phyloP scores from a whole-genome alignment of 169 alveolate species.

The Cryptosporidium ubiquitum region DNA sequence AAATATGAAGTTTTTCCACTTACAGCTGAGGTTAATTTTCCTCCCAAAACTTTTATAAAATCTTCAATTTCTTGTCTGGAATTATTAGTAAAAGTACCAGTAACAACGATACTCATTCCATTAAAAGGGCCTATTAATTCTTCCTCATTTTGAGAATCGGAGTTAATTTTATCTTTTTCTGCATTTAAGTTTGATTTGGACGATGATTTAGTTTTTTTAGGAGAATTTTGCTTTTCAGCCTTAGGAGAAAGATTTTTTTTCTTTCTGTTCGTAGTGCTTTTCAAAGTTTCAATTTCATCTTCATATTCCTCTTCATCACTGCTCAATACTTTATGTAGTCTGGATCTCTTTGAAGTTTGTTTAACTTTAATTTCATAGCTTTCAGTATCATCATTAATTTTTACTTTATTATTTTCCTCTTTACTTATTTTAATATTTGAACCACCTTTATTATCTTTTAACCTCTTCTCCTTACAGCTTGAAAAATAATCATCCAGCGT shows the following conservation, averaged over 20 bases:
- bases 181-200: background rate
- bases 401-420: background rate
- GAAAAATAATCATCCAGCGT: constrained; percentile 68
- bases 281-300: background rate
- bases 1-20: constrained; percentile 90
- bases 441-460: background rate
- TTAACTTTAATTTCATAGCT: background rate
- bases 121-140: constrained; percentile 3
- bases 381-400: background rate
- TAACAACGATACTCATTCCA: constrained; percentile 63
- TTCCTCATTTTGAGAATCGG: background rate
- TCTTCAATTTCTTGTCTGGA: constrained; percentile 61
- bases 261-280: background rate
- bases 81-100: constrained; percentile 40
- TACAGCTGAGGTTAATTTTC: constrained; percentile 89
- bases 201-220: background rate
- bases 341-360: background rate
- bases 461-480: constrained; percentile 1
- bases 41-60: constrained; percentile 88
- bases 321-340: constrained; percentile 35
- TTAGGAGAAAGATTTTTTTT: background rate
- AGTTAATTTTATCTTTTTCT: background rate
- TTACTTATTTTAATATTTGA: background rate
- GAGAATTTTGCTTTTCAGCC: background rate
- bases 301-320: constrained; percentile 28